Evolutionary conservation across 2,329 filamentous ascomycete species (phyloP).

Genomic region (Cordyceps tenuipes): DNA sequence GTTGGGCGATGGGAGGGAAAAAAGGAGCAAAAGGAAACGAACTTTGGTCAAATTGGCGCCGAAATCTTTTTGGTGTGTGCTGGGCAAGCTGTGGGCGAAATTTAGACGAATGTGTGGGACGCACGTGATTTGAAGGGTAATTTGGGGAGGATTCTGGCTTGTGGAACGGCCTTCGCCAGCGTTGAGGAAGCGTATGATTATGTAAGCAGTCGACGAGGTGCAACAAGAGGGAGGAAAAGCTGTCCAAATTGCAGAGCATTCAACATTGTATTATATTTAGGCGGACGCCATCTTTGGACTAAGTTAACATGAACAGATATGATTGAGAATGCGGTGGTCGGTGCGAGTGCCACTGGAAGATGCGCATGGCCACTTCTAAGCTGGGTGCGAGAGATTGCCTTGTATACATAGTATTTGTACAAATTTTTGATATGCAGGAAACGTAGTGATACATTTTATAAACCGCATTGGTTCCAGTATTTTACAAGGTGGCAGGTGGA

Average conservation of each 20-base stretch:
- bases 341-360: too few species aligned
- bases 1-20: constrained; percentile 21
- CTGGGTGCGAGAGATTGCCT: neutral
- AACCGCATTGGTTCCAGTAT: neutral
- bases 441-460: neutral
- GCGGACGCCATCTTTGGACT: too few species aligned
- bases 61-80: constrained; percentile 10
- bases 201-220: neutral
- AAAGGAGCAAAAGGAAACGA: constrained; percentile 3
- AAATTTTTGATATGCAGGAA: constrained; percentile 2
- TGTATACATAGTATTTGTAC: neutral
- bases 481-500: constrained; percentile 24
- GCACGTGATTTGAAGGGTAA: constrained; percentile 26
- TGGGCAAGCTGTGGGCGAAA: constrained; percentile 22
- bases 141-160: neutral
- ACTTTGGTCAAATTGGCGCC: neutral
- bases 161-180: neutral
- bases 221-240: neutral
- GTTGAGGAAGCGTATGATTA: neutral
- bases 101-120: constrained; percentile 19
- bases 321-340: neutral
- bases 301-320: too few species aligned
- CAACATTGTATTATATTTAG: too few species aligned
- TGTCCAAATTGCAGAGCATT: neutral
- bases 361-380: neutral